A percentile compares a stretch with the other conserved stretches of the same genome.
phyloP scores from a whole-genome alignment of 2,329 filamentous ascomycete species.

The Sarocladium strictum region DNA sequence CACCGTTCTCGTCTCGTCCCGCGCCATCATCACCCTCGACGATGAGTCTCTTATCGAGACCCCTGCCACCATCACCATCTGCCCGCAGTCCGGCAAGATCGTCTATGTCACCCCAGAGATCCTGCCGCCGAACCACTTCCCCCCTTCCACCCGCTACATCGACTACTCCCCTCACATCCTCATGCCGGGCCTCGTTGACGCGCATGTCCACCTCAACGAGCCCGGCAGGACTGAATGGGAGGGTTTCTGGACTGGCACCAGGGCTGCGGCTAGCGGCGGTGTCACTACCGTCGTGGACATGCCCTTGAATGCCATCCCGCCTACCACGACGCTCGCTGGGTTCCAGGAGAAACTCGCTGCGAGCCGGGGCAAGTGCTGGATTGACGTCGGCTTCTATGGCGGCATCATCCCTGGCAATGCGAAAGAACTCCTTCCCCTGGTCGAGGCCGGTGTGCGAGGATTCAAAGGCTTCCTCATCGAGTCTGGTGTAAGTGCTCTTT shows the following conservation, averaged over 20 bases:
- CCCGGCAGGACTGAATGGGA: slow-evolving; percentile 98
- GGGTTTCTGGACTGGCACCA: slow-evolving; percentile 90
- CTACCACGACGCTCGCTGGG: slow-evolving; percentile 81
- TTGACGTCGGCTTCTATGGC: slow-evolving; percentile 97
- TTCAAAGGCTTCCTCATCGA: slow-evolving; percentile 99
- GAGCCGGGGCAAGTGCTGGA: slow-evolving; percentile 85
- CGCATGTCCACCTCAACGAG: slow-evolving; percentile 96
- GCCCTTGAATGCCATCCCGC: slow-evolving; percentile 94
- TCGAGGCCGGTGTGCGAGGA: slow-evolving; percentile 80
- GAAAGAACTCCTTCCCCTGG: slow-evolving; percentile 69
- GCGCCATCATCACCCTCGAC: slow-evolving; percentile 71
- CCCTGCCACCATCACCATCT: slow-evolving; percentile 78
- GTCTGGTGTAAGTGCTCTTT: slow-evolving; percentile 67
- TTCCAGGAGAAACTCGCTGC: slow-evolving; percentile 82
- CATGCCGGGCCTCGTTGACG: slow-evolving; percentile 88
- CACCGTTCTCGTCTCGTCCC: slow-evolving; percentile 75
- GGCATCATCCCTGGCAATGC: slow-evolving; percentile 90
- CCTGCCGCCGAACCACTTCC: slow-evolving; percentile 70
- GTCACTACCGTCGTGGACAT: slow-evolving; percentile 97
- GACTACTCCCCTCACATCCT: slow-evolving; percentile 83
- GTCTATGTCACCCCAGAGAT: slow-evolving; percentile 66
- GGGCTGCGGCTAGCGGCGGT: slow-evolving; percentile 88
- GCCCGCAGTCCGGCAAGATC: slow-evolving; percentile 76
- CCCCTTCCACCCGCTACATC: slow-evolving; percentile 64
- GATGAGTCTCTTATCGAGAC: slow-evolving; percentile 58